phyloP scores from a whole-genome alignment of 768 basidiomycete species.

The Termitomyces sp. region DNA sequence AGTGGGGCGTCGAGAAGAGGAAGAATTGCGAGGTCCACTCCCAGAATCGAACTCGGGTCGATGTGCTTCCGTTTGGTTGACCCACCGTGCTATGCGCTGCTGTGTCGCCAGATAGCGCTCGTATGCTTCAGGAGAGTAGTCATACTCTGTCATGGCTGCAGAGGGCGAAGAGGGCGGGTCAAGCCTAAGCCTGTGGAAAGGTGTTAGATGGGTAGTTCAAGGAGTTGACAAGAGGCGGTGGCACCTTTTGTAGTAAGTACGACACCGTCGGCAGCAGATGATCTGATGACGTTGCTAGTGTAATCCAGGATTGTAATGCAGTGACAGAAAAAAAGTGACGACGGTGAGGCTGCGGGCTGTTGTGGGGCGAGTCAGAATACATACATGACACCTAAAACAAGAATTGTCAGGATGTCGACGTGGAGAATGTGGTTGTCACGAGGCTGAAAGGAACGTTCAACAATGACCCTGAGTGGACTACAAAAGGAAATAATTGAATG shows the following conservation, averaged over 20 bases:
- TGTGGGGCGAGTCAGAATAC: conserved; percentile 2
- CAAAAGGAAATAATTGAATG: conserved; percentile 6
- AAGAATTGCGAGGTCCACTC: background rate
- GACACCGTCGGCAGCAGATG: background rate
- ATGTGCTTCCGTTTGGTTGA: conserved; percentile 42
- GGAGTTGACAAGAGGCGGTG: conserved; percentile 5
- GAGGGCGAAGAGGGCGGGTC: conserved; percentile 2
- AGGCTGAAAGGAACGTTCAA: conserved; percentile 14
- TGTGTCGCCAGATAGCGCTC: conserved; percentile 48
- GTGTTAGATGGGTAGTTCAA: background rate
- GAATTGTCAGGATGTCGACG: background rate
- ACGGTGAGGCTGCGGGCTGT: background rate
- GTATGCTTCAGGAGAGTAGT: conserved; percentile 57
- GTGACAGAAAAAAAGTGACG: conserved; percentile 7
- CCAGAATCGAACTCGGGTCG: conserved; percentile 27
- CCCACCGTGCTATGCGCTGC: conserved; percentile 50
- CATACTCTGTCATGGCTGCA: conserved; percentile 54
- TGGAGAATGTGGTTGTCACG: conserved; percentile 8
- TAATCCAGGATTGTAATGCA: no score
- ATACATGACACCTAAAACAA: background rate
- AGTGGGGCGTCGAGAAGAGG: conserved; percentile 8
- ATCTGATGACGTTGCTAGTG: conserved; percentile 6
- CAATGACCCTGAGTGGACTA: conserved; percentile 5
- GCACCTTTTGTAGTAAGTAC: conserved; percentile 10
- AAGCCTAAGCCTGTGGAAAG: background rate